Conservation (phyloP, 2,329 filamentous ascomycete species). For the Pestalotiopsis sp. region DNA sequence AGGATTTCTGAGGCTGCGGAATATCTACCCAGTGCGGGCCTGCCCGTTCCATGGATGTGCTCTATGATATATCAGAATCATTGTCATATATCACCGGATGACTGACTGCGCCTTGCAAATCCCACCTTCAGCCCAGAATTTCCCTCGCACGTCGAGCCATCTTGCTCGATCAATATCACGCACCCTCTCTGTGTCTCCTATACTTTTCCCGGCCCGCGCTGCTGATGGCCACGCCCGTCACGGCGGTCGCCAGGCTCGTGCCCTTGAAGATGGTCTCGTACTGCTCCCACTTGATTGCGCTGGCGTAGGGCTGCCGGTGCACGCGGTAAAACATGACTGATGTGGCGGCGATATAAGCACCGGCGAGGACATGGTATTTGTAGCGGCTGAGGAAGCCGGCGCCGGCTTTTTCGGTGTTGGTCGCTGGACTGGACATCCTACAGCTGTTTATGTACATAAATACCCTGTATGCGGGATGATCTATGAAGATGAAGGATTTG, state of each 20-base stretch:
- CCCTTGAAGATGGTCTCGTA: conserved; percentile 20
- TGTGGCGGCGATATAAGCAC: conserved; percentile 64
- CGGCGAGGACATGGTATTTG: conserved; percentile 71
- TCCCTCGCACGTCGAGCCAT: neutral
- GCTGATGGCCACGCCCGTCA: conserved; percentile 16
- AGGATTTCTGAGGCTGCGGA: neutral
- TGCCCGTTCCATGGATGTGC: neutral
- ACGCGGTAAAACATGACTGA: conserved; percentile 17
- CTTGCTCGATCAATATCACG: neutral
- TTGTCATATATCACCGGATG: neutral
- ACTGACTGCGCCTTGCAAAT: neutral
- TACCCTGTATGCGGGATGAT: neutral
- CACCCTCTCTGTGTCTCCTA: conserved; percentile 11
- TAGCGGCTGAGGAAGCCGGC: conserved; percentile 4
- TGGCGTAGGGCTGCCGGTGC: conserved; percentile 15
- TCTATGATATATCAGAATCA: neutral
- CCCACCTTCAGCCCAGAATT: neutral
- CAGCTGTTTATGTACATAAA: neutral
- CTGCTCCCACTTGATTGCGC: conserved; percentile 14
- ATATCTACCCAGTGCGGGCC: neutral
- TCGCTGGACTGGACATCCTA: neutral
- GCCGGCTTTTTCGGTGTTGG: neutral
- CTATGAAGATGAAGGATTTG: neutral
- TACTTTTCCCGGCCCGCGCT: conserved; percentile 15
- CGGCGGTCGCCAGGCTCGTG: conserved; percentile 14